A percentile compares a stretch with the other conserved stretches of the same genome.
Conservation (phyloP, 2,329 filamentous ascomycete genomes). For the Stromatinia cepivora region DNA sequence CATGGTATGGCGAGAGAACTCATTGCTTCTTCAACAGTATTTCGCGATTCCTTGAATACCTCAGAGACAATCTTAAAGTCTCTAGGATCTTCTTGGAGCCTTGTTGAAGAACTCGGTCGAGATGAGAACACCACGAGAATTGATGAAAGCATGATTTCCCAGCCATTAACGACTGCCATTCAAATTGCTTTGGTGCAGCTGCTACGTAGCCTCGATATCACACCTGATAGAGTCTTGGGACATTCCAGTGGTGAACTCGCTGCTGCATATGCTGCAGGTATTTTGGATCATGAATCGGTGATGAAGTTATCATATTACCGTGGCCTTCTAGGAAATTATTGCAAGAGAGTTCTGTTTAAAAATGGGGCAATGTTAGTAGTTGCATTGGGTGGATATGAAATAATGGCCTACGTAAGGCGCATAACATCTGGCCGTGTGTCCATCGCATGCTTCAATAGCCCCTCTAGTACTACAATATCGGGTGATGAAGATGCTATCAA, state of each 20-base stretch:
- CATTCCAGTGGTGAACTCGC: constrained; percentile 53
- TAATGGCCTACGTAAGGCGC: constrained; percentile 26
- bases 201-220: constrained; percentile 46
- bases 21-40: constrained; percentile 38
- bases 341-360: constrained; percentile 40
- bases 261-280: constrained; percentile 48
- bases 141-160: constrained; percentile 25
- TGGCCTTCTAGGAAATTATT: constrained; percentile 34
- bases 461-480: constrained; percentile 31
- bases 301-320: constrained; percentile 37
- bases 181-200: constrained; percentile 50
- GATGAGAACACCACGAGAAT: neutral
- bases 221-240: constrained; percentile 43
- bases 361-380: constrained; percentile 52
- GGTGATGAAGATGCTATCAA: constrained; percentile 27
- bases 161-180: constrained; percentile 49
- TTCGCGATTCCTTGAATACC: constrained; percentile 40
- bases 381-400: constrained; percentile 36
- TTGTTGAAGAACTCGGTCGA: neutral
- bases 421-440: constrained; percentile 15
- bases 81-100: constrained; percentile 31
- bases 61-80: constrained; percentile 36
- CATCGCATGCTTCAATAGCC: constrained; percentile 39
- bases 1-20: constrained; percentile 30
- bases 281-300: constrained; percentile 28